Conservation (phyloP, 352 stramenopile species). For the Aphanomyces invadans region DNA sequence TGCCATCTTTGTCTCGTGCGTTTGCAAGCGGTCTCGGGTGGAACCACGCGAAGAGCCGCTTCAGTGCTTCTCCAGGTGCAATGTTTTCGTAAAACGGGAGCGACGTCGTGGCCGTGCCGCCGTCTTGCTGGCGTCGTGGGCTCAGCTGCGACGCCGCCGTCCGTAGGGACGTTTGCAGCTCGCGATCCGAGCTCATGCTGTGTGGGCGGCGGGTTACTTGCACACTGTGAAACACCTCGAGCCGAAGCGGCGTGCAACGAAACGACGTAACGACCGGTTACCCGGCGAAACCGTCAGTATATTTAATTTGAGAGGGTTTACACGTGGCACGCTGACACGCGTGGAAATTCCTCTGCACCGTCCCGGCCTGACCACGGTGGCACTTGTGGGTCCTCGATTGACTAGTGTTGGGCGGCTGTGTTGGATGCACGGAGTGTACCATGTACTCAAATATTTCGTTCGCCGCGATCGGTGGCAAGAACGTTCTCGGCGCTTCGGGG, state of each 20-base stretch:
- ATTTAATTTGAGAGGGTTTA: no score
- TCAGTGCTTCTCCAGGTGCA: conserved; percentile 34
- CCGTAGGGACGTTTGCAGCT: background rate
- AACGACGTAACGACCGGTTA: background rate
- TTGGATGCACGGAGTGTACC: no score
- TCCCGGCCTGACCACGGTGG: no score
- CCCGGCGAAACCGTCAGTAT: background rate
- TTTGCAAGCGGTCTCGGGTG: background rate
- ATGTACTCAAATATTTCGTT: no score
- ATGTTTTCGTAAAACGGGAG: conserved; percentile 52
- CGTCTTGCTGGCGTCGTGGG: conserved; percentile 9
- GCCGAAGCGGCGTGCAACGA: background rate
- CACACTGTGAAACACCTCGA: background rate
- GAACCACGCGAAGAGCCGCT: conserved; percentile 43
- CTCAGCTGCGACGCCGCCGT: conserved; percentile 25
- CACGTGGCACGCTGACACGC: no score
- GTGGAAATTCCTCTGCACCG: no score
- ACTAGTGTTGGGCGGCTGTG: no score
- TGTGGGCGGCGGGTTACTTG: background rate
- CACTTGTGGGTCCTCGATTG: no score
- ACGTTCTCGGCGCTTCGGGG: no score
- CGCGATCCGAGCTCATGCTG: background rate
- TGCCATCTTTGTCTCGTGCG: conserved; percentile 23
- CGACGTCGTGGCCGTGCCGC: conserved; percentile 32
- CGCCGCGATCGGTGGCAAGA: no score